Conservation (phyloP, 805 yeast genomes). For the Lipomyces mesembrius region DNA sequence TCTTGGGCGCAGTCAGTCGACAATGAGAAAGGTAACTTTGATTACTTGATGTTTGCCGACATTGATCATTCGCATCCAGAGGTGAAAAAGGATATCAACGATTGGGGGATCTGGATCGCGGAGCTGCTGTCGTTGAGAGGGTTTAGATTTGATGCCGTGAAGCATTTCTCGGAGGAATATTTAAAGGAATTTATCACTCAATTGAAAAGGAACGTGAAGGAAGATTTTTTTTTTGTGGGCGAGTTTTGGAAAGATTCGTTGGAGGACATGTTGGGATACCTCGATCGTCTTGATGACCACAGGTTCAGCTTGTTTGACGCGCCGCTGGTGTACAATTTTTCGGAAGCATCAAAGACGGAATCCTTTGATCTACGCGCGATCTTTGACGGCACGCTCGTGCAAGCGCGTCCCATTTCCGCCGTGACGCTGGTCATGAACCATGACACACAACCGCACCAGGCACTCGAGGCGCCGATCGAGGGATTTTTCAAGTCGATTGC, state of each 20-base stretch:
- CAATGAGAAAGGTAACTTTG: constrained; percentile 37
- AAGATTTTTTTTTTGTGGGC: constrained; percentile 36
- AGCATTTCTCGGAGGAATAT: constrained; percentile 35
- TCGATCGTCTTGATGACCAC: constrained; percentile 28
- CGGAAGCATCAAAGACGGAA: constrained; percentile 30
- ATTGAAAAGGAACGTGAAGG: constrained; percentile 18
- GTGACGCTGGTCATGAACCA: constrained; percentile 37
- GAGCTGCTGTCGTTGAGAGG: constrained; percentile 30
- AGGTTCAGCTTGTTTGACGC: constrained; percentile 32
- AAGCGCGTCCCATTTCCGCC: constrained; percentile 28
- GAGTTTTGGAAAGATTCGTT: constrained; percentile 37
- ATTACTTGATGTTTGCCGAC: constrained; percentile 38
- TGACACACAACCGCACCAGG: constrained; percentile 37
- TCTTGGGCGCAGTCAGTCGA: constrained; percentile 34
- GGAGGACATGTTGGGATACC: constrained; percentile 28
- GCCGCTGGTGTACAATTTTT: constrained; percentile 35
- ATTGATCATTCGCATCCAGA: constrained; percentile 37
- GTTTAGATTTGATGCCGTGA: constrained; percentile 37
- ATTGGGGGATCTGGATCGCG: constrained; percentile 36
- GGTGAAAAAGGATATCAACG: constrained; percentile 29
- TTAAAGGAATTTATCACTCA: constrained; percentile 23
- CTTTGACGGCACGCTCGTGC: constrained; percentile 31
- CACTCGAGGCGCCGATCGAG: constrained; percentile 34
- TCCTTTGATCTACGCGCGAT: constrained; percentile 29
- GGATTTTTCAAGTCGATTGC: constrained; percentile 36